A percentile compares a stretch with the other conserved stretches of the same genome.
Evolutionary conservation across 495 filamentous ascomycete species (phyloP).

Genomic region (Xylaria bambusicola): DNA sequence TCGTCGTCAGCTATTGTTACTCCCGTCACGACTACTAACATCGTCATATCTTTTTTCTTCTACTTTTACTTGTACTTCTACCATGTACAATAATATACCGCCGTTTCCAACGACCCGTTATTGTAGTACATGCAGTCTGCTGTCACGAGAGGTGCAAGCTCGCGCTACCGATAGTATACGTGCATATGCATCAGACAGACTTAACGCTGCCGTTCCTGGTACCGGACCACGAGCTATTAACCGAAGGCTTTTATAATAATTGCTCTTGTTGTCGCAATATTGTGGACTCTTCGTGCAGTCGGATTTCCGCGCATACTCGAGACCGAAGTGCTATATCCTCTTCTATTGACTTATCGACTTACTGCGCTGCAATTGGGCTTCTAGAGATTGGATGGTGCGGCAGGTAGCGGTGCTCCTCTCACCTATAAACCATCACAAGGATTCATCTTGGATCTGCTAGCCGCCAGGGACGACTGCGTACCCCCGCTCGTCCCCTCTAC

Average conservation of each 20-base stretch:
- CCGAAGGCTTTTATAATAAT: conserved; percentile 17
- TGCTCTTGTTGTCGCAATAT: conserved; percentile 21
- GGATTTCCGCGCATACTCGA: not conserved
- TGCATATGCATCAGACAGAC: conserved; percentile 29
- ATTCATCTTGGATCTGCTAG: conserved; percentile 18
- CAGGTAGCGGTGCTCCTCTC: conserved; percentile 8
- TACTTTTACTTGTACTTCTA: no score
- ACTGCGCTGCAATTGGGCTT: conserved; percentile 1
- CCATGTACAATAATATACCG: conserved; percentile 26
- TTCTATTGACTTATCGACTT: not conserved
- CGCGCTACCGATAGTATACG: not conserved
- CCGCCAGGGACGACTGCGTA: conserved; percentile 24
- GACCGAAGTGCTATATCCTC: not conserved
- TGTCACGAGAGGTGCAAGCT: not conserved
- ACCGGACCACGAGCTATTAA: conserved; percentile 25
- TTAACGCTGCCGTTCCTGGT: conserved; percentile 22
- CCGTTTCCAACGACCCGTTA: not conserved
- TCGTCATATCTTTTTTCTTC: conserved; percentile 11
- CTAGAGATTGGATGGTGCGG: conserved; percentile 21
- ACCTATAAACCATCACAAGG: conserved; percentile 7
- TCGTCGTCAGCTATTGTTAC: conserved; percentile 7
- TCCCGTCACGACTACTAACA: not conserved
- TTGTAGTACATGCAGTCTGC: not conserved
- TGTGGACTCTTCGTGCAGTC: not conserved
- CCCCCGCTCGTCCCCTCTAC: conserved; percentile 59